These are phyloP conservation scores for Flueggea neowawraea DNA, from an alignment of 441 rosid species.

Conservation along the genomic window DNA sequence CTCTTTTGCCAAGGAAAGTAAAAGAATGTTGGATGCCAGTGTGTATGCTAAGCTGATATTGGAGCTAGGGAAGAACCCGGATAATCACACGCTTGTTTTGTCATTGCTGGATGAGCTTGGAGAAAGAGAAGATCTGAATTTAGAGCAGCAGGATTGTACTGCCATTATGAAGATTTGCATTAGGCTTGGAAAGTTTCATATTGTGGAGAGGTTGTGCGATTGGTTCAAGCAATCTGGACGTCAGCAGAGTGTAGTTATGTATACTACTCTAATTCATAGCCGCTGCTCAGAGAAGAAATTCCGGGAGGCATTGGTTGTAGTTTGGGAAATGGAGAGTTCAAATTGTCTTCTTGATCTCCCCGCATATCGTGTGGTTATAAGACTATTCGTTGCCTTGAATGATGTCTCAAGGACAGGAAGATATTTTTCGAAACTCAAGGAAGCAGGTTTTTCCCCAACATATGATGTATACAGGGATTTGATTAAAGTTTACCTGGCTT, in stretches of 20 bases:
- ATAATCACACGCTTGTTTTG: constrained; percentile 46
- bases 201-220: constrained; percentile 56
- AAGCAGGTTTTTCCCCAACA: constrained; percentile 78
- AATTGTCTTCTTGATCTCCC: constrained; percentile 81
- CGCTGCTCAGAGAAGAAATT: constrained; percentile 51
- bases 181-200: constrained; percentile 50
- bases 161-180: constrained; percentile 78
- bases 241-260: constrained; percentile 75
- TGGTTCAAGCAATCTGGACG: constrained; percentile 65
- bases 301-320: constrained; percentile 70
- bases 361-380: constrained; percentile 77
- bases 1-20: constrained; percentile 39
- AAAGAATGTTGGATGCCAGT: constrained; percentile 55
- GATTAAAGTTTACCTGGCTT: constrained; percentile 42
- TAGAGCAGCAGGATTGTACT: constrained; percentile 77
- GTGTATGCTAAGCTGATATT: constrained; percentile 65
- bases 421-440: constrained; percentile 79
- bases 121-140: constrained; percentile 57
- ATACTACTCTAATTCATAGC: constrained; percentile 83
- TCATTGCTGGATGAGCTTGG: constrained; percentile 61
- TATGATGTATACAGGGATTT: constrained; percentile 61
- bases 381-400: constrained; percentile 68
- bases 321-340: constrained; percentile 90
- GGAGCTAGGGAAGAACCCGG: constrained; percentile 77
- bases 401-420: constrained; percentile 75